Evolutionary conservation across 805 yeast genomes (phyloP), one percentile per base, ranked within the genome.

Genomic region (Lipomyces orientalis): DNA sequence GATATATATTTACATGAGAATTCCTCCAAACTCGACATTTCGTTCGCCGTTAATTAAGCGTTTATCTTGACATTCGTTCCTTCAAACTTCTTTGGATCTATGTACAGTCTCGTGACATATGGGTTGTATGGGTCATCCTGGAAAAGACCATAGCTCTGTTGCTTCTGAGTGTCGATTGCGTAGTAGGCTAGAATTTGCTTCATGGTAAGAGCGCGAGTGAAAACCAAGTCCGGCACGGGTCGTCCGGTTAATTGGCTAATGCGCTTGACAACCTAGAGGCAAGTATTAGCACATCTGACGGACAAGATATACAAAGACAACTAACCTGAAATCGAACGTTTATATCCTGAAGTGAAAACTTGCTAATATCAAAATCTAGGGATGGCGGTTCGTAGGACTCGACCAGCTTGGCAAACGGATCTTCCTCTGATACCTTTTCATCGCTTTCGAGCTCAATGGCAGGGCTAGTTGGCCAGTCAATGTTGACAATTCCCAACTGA

Each of bases 61-160:
- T n/a, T 49, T 52, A 68, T 68, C 65, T 60, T 68, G 37, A 68
- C 67, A 31, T 68, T 68, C 25, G 71, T 63, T n/a, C 70, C 67
- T 54, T 16, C 63, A 43, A 49, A 68, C 35, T 34, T 25, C 19
- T 33, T 34, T n/a, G 70, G 70, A 51, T 68, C 65, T n/a, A 68
- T 62, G 22, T 22, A 52, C 29, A 68, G 52, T 58, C 51, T 66
- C 10, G 70, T 69, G 34, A 58, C 39, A 22, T 66, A 49, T 3
- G 68, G 68, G 39, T 69, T 69, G 35, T 69, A 60, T 8, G 66
- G 66, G 37, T 69, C 71, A 54, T 61, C 64, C 61, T 60, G 58
- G 59, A 58, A 58, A 43, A 68, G 52, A 6, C 71, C 71, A 35
- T 60, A 68, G 58, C 61, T 60, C 46, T 58, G 49, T 4, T 61